These are phyloP conservation scores for Suhomyces chickasaworum DNA, from an alignment of 1,139 yeast species.

Conservation along the genomic window DNA sequence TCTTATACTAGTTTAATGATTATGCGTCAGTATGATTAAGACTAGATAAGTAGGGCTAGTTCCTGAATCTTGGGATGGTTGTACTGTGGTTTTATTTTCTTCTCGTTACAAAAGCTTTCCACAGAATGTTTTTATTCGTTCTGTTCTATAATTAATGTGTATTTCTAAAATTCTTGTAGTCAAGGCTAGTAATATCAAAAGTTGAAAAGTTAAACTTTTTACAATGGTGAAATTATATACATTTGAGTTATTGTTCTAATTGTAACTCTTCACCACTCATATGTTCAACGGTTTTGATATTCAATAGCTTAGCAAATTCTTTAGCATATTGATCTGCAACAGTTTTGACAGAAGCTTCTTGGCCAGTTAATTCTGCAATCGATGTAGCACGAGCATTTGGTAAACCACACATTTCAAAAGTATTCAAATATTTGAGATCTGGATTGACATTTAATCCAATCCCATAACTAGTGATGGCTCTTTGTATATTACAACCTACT, in stretches of 20 bases:
- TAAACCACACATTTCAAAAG: conserved; percentile 84
- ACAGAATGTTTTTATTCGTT: conserved; percentile 4
- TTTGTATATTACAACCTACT: conserved; percentile 82
- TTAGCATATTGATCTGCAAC: conserved; percentile 55
- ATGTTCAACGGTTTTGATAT: conserved; percentile 49
- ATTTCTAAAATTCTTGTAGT: conserved; percentile 1
- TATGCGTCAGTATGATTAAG: conserved; percentile 6
- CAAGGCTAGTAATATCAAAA: background rate
- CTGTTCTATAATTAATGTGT: conserved; percentile 7
- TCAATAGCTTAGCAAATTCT: conserved; percentile 52
- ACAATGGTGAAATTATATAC: background rate
- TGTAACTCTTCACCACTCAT: conserved; percentile 34
- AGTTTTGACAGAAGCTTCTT: conserved; percentile 34
- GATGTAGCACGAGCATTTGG: conserved; percentile 54
- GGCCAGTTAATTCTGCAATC: conserved; percentile 21
- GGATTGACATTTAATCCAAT: conserved; percentile 79
- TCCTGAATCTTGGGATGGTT: conserved; percentile 10
- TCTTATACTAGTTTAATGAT: conserved; percentile 52
- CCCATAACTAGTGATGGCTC: conserved; percentile 89
- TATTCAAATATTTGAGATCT: conserved; percentile 69
- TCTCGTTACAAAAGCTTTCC: conserved; percentile 9
- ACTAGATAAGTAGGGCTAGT: conserved; percentile 9
- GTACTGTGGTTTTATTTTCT: conserved; percentile 6
- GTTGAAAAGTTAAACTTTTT: too few species aligned
- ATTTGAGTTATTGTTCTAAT: background rate